Evolutionary conservation across 2,329 filamentous ascomycete species (phyloP).

Genomic region (Pseudogymnoascus sp.): DNA sequence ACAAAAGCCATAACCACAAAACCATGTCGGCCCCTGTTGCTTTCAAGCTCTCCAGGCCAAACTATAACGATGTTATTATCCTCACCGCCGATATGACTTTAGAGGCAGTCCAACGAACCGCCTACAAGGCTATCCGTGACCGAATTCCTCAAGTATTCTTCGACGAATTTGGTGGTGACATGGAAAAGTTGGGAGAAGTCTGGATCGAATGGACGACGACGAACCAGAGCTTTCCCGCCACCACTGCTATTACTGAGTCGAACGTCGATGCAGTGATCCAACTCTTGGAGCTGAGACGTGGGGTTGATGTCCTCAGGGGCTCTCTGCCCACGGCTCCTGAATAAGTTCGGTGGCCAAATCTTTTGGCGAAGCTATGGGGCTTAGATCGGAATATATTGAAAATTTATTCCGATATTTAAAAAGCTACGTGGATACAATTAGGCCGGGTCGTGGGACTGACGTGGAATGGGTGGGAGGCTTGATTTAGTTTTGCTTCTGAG

Average conservation of each 20-base stretch:
- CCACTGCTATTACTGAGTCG: background rate
- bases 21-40: background rate
- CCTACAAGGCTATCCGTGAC: background rate
- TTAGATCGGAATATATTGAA: background rate
- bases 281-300: background rate
- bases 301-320: background rate
- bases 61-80: background rate
- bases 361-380: background rate
- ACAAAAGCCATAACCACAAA: background rate
- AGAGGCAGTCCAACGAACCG: background rate
- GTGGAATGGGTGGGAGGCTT: background rate
- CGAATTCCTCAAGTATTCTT: background rate
- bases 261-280: background rate
- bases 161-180: constrained; percentile 55
- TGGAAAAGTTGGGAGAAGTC: constrained; percentile 68
- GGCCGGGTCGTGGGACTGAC: background rate
- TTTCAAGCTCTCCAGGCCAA: background rate
- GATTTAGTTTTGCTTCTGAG: background rate
- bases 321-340: background rate
- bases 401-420: background rate
- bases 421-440: background rate
- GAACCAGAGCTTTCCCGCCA: constrained; percentile 34
- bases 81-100: background rate
- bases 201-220: constrained; percentile 71
- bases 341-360: background rate